These are phyloP conservation scores for Aureobasidium uvarum DNA, from an alignment of 2,329 filamentous ascomycete genomes.

Conservation along the genomic window DNA sequence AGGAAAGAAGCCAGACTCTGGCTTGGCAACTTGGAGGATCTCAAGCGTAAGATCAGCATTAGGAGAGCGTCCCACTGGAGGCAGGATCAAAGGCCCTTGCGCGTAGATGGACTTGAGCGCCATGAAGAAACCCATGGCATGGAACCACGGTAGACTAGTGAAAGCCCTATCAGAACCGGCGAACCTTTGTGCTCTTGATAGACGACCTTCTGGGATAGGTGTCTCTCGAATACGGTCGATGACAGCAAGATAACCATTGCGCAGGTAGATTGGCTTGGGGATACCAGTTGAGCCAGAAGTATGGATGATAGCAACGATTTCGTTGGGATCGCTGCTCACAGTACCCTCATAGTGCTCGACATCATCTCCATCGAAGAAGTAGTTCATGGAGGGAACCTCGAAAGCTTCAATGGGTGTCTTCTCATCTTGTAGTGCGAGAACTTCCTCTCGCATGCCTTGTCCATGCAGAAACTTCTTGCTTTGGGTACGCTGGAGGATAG, in stretches of 20 bases:
- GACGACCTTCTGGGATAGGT: constrained; percentile 37
- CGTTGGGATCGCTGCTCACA: constrained; percentile 38
- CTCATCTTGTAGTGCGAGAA: constrained; percentile 23
- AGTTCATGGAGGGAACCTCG: constrained; percentile 27
- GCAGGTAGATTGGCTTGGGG: constrained; percentile 44
- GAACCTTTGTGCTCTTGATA: constrained; percentile 29
- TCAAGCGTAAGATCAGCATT: constrained; percentile 31
- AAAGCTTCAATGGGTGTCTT: constrained; percentile 17
- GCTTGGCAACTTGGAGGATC: constrained; percentile 29
- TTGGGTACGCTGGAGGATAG: constrained; percentile 23
- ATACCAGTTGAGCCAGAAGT: constrained; percentile 48
- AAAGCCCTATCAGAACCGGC: constrained; percentile 29
- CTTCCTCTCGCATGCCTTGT: constrained; percentile 21
- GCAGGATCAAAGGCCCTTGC: constrained; percentile 25
- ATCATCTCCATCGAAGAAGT: constrained; percentile 18
- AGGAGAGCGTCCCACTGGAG: constrained; percentile 10
- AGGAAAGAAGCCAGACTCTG: constrained; percentile 28
- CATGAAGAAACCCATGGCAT: constrained; percentile 30
- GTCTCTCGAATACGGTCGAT: constrained; percentile 43
- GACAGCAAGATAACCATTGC: constrained; percentile 39
- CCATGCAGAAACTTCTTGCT: constrained; percentile 28
- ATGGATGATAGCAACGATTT: constrained; percentile 44
- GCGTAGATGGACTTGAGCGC: constrained; percentile 26
- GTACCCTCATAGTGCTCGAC: constrained; percentile 36
- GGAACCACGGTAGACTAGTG: constrained; percentile 31